Percentiles rank a stretch among this genome's conserved stretches.
These are phyloP conservation scores for Syzygium jambos DNA, from an alignment of 345 rosid species.

Conservation along the genomic window DNA sequence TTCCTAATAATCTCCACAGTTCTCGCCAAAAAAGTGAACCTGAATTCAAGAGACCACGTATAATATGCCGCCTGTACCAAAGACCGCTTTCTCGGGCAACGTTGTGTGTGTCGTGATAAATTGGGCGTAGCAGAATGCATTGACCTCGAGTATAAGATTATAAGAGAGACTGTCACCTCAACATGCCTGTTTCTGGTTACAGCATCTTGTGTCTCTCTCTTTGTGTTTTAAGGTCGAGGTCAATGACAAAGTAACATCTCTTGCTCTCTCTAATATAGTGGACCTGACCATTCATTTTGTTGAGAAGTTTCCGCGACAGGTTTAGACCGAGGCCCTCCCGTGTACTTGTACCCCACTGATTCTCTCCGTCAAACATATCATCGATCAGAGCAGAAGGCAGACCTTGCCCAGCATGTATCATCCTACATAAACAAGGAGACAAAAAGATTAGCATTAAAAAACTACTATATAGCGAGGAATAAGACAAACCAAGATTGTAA, in stretches of 20 bases:
- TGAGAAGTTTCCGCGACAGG: conserved; percentile 23
- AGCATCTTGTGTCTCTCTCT: conserved; percentile 3
- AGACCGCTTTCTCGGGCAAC: background rate
- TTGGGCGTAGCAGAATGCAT: background rate
- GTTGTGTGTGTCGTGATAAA: background rate
- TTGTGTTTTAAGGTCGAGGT: conserved; percentile 14
- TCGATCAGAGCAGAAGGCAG: conserved; percentile 46
- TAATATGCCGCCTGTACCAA: background rate
- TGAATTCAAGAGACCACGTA: background rate
- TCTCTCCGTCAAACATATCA: conserved; percentile 51
- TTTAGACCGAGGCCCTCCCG: conserved; percentile 25
- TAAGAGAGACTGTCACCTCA: background rate
- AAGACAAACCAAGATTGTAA: background rate
- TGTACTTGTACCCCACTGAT: conserved; percentile 13
- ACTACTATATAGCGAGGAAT: background rate
- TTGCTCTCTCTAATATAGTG: conserved; percentile 20
- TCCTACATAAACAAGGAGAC: conserved; percentile 24
- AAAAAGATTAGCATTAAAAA: background rate
- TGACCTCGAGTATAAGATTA: background rate
- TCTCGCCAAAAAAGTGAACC: background rate
- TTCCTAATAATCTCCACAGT: background rate
- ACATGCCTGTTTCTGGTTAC: background rate
- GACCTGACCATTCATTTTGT: conserved; percentile 27
- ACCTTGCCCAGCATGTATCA: conserved; percentile 71
- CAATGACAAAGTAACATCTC: conserved; percentile 22